Evolutionary conservation across 164 flowering plant species (phyloP).

Genomic region (Saururus chinensis): DNA sequence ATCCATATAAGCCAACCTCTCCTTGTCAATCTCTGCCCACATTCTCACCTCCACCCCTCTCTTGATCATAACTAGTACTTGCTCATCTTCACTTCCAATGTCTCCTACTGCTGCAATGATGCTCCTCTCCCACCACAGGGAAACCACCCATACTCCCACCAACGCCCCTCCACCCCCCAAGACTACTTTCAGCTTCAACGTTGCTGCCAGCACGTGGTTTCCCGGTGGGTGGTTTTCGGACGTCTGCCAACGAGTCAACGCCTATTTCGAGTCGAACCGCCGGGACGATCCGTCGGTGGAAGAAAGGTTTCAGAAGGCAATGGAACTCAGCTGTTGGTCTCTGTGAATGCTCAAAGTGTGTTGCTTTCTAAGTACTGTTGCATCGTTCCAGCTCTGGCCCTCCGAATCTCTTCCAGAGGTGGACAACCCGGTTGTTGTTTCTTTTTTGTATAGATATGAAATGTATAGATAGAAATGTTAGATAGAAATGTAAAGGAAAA

Average conservation of each 20-base stretch:
- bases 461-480: not conserved
- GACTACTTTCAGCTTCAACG: not conserved
- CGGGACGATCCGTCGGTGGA: not conserved
- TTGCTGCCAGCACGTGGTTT: constrained; percentile 4
- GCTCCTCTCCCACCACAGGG: constrained; percentile 8
- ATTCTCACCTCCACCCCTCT: no score
- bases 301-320: constrained; percentile 13
- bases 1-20: no score
- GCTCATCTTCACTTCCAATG: constrained; percentile 3
- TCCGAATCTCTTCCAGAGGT: not conserved
- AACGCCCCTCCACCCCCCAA: not conserved
- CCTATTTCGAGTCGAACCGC: not conserved
- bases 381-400: not conserved
- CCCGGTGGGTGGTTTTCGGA: not conserved
- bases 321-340: constrained; percentile 22
- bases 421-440: no score
- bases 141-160: not conserved
- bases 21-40: no score
- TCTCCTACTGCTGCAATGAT: constrained; percentile 24
- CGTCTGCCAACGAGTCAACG: not conserved
- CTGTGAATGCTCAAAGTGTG: constrained; percentile 1
- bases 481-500: not conserved
- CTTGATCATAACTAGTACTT: no score
- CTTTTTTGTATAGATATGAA: not conserved
- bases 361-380: not conserved